Evolutionary conservation across 257 asterid species (phyloP), one percentile per base, ranked within the genome.

Genomic region (Nicotiana tomentosiformis): DNA sequence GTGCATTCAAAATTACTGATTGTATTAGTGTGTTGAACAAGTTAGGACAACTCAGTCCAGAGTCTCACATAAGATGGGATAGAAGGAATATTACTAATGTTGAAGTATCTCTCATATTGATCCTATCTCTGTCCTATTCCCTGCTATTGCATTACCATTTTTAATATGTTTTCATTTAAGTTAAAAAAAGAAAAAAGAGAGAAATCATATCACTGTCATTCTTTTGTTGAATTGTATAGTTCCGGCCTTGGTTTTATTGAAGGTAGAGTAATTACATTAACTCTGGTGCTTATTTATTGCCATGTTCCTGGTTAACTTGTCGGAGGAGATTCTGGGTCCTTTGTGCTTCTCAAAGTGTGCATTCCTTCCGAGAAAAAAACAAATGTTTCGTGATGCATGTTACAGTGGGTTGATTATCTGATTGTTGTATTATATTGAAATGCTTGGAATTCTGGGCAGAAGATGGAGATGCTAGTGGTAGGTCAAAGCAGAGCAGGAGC

Each of bases 401-500:
- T 43, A 43, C 49, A 43, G 49, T 43, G 49, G 49, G 49, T 43
- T 43, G 49, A 43, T 43, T 43, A 43, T 43, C 49, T 43, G 49
- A 43, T 43, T 43, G 49, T 43, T 43, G 10, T 43, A 3, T 43
- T 43, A 43, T 43, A 43, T 10, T 43, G 49, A 43, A 43, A 43
- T 43, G 49, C 49, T 8, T 43, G 49, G 49, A 7, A 43, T 43
- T 43, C 49, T 43, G 49, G 49, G 49, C 49, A 43, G 49, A 43
- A 43, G 49, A 43, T 43, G 49, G 49, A 43, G 49, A 43, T 43
- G 49, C 49, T 43, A 43, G 49, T 81, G 92, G 92, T n/a, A 84
- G 89, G 86, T 87, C 93, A 67, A 91, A 91, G 84, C 93, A 91
- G 88, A 91, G 93, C 79, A 88, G 92, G 83, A 91, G 94, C 70